Conservation (phyloP, 345 rosid species). For the Clausena lansium region DNA sequence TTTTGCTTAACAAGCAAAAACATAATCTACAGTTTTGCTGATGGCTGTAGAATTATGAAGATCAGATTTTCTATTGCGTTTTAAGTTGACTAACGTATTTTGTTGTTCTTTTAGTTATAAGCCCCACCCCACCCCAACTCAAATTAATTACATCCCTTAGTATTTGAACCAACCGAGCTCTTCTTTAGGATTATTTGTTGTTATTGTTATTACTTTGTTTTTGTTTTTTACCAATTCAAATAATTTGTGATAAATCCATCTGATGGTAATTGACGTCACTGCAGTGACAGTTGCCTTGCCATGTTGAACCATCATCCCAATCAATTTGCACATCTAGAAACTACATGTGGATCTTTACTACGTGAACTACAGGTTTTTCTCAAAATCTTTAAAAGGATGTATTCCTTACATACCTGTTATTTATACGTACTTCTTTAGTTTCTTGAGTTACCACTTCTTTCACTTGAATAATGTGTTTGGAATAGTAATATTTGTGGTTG, state of each 20-base stretch:
- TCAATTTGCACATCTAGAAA: slow-evolving; percentile 34
- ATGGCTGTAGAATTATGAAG: too few relatives aligned
- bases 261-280: background rate
- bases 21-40: too few relatives aligned
- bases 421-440: background rate
- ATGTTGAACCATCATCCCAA: slow-evolving; percentile 33
- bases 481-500: background rate
- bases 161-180: too few relatives aligned
- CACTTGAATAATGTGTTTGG: background rate
- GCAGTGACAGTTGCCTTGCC: slow-evolving; percentile 4
- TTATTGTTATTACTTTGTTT: background rate
- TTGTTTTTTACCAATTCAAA: background rate
- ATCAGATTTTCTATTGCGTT: too few relatives aligned
- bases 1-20: too few relatives aligned
- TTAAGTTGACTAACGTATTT: too few relatives aligned
- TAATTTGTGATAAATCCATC: background rate
- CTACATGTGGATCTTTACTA: slow-evolving; percentile 57
- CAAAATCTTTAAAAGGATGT: background rate
- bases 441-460: background rate
- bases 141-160: too few relatives aligned
- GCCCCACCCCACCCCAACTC: too few relatives aligned
- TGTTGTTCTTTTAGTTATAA: too few relatives aligned
- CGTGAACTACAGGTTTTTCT: slow-evolving; percentile 49
- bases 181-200: background rate
- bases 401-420: background rate